phyloP scores from a whole-genome alignment of 2,329 filamentous ascomycete species.

The Stemphylium vesicarium region DNA sequence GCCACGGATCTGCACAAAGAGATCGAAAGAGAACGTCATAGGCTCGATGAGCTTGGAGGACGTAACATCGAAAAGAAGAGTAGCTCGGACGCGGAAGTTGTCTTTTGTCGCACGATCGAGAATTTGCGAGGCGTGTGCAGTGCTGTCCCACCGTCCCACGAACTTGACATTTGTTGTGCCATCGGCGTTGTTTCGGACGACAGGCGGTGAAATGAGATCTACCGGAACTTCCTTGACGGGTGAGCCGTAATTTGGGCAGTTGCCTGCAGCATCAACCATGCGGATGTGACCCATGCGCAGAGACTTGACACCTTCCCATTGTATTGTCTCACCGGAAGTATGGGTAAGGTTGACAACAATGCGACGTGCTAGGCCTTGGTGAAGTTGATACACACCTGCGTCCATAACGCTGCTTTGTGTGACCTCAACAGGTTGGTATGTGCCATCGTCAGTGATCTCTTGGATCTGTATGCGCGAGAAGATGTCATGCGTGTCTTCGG shows the following conservation, averaged over 20 bases:
- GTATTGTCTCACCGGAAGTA: conserved; percentile 83
- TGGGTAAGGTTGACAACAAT: conserved; percentile 89
- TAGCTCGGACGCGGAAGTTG: conserved; percentile 88
- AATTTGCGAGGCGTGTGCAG: conserved; percentile 86
- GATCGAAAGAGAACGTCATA: conserved; percentile 82
- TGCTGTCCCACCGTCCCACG: conserved; percentile 96
- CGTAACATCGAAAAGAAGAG: conserved; percentile 82
- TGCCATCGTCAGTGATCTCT: conserved; percentile 88
- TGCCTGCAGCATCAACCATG: conserved; percentile 83
- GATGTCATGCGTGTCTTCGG: conserved; percentile 91
- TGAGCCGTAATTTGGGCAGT: conserved; percentile 77
- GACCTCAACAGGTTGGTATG: conserved; percentile 92
- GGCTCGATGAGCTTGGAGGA: conserved; percentile 85
- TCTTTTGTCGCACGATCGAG: conserved; percentile 94
- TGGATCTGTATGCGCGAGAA: conserved; percentile 87
- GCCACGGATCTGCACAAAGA: conserved; percentile 83
- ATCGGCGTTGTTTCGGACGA: conserved; percentile 84
- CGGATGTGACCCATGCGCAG: conserved; percentile 82
- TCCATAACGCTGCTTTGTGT: conserved; percentile 85
- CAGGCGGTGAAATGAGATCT: conserved; percentile 77
- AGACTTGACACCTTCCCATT: conserved; percentile 82
- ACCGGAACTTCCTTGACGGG: conserved; percentile 76
- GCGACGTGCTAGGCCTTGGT: conserved; percentile 90
- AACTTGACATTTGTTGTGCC: conserved; percentile 87
- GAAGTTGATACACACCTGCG: conserved; percentile 89